A percentile compares a stretch with the other conserved stretches of the same genome.
These are phyloP conservation scores for Talaromyces ruber DNA, from an alignment of 495 filamentous ascomycete genomes.

Conservation along the genomic window DNA sequence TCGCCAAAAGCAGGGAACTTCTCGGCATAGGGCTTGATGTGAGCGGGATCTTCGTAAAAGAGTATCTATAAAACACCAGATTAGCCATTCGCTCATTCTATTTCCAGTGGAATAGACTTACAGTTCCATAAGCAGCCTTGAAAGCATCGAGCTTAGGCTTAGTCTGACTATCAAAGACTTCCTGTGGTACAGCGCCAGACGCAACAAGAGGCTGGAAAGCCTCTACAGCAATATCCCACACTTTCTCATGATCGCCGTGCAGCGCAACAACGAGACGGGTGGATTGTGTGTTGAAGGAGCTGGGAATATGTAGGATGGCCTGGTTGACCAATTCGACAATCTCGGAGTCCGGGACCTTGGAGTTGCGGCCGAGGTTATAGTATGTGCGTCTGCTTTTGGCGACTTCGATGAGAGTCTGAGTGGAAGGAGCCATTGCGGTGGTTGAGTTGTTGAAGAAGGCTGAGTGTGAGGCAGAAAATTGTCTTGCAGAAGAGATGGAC, in stretches of 20 bases:
- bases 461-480: neutral
- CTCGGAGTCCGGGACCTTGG: constrained; percentile 37
- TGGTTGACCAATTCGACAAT: constrained; percentile 41
- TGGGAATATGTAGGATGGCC: constrained; percentile 39
- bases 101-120: constrained; percentile 10
- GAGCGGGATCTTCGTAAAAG: constrained; percentile 43
- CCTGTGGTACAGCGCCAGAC: constrained; percentile 24
- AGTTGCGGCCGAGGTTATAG: constrained; percentile 37
- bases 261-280: constrained; percentile 40
- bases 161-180: constrained; percentile 37
- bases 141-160: constrained; percentile 35
- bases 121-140: constrained; percentile 40
- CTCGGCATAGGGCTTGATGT: constrained; percentile 32
- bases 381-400: constrained; percentile 39
- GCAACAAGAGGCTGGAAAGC: constrained; percentile 28
- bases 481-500: neutral
- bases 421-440: constrained; percentile 15
- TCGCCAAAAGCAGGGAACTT: constrained; percentile 35
- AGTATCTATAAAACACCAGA: constrained; percentile 27
- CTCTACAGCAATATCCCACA: constrained; percentile 41
- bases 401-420: constrained; percentile 27
- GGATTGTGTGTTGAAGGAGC: constrained; percentile 49
- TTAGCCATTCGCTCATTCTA: neutral
- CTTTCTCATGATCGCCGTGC: constrained; percentile 37
- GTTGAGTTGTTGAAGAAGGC: constrained; percentile 4